Conservation (phyloP, 2,329 filamentous ascomycete genomes). For the Fusarium mangiferae region DNA sequence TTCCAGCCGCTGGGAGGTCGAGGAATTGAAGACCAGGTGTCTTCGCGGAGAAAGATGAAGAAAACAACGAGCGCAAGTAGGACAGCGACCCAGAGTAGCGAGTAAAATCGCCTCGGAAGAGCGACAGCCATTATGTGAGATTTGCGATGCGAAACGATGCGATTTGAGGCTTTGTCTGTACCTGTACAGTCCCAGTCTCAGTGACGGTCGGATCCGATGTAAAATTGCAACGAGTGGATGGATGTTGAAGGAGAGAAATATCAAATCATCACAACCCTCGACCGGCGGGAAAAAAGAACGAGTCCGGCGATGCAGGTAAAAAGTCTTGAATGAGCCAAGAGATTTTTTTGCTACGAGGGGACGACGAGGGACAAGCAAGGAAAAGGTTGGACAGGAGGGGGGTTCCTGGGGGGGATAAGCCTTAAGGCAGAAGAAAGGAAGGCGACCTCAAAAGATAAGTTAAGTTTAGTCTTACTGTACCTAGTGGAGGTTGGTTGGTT, state of each 20-base stretch:
- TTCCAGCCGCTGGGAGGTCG: constrained; percentile 34
- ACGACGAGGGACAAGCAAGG: neutral
- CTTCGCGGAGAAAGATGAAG: constrained; percentile 34
- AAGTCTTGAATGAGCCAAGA: constrained; percentile 19
- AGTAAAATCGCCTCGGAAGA: constrained; percentile 37
- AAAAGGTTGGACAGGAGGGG: constrained; percentile 7
- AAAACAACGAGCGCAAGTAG: constrained; percentile 30
- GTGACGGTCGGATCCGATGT: neutral
- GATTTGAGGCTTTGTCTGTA: neutral
- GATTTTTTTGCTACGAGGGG: constrained; percentile 11
- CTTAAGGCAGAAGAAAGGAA: constrained; percentile 12
- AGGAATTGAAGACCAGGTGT: constrained; percentile 37
- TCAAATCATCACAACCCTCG: constrained; percentile 29
- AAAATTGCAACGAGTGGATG: constrained; percentile 11
- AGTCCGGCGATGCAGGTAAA: neutral
- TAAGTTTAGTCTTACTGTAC: neutral
- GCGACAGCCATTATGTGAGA: constrained; percentile 29
- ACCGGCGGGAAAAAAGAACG: constrained; percentile 20
- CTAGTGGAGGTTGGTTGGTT: neutral
- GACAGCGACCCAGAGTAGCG: constrained; percentile 35
- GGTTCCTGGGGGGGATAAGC: neutral
- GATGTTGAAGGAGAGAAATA: constrained; percentile 18
- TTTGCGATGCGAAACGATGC: neutral
- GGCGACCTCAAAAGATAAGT: constrained; percentile 9
- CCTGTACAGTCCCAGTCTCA: neutral